Percentiles rank a stretch among this genome's conserved stretches.
phyloP scores from a whole-genome alignment of 2,329 filamentous ascomycete species.

The Pseudofabraea citricarpa region DNA sequence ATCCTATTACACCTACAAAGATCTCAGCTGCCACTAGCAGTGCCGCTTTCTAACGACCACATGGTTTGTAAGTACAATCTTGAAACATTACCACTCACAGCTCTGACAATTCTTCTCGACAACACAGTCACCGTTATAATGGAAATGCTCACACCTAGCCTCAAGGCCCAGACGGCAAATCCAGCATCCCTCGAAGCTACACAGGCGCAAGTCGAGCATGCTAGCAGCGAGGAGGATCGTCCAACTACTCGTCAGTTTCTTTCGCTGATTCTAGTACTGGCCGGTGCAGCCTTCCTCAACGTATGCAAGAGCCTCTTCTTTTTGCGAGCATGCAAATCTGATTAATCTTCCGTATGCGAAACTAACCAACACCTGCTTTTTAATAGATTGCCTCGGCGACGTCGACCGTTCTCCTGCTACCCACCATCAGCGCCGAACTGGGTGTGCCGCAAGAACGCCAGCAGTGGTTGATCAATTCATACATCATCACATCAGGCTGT shows the following conservation, averaged over 20 bases:
- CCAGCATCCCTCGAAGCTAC: no score
- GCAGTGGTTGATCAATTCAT: conserved; percentile 30
- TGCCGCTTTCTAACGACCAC: no score
- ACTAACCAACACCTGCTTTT: no score
- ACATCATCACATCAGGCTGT: conserved; percentile 39
- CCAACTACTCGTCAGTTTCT: conserved; percentile 21
- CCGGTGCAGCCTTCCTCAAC: conserved; percentile 21
- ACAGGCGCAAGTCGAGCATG: neutral
- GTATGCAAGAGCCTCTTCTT: conserved; percentile 8
- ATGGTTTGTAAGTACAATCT: no score
- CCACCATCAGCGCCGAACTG: conserved; percentile 17
- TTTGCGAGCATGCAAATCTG: neutral
- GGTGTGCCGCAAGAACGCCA: conserved; percentile 23
- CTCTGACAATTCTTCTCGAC: neutral
- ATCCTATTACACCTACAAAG: no score
- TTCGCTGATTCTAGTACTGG: conserved; percentile 19
- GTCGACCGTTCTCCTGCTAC: conserved; percentile 52
- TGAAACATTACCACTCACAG: no score
- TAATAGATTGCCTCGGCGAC: conserved; percentile 55
- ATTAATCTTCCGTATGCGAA: neutral
- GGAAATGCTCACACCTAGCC: no score
- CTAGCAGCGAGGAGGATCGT: conserved; percentile 10
- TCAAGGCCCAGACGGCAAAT: no score
- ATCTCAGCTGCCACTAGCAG: no score
- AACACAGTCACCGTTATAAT: no score